Conservation (phyloP, 2,329 filamentous ascomycete genomes). For the Colletotrichum viniferum region DNA sequence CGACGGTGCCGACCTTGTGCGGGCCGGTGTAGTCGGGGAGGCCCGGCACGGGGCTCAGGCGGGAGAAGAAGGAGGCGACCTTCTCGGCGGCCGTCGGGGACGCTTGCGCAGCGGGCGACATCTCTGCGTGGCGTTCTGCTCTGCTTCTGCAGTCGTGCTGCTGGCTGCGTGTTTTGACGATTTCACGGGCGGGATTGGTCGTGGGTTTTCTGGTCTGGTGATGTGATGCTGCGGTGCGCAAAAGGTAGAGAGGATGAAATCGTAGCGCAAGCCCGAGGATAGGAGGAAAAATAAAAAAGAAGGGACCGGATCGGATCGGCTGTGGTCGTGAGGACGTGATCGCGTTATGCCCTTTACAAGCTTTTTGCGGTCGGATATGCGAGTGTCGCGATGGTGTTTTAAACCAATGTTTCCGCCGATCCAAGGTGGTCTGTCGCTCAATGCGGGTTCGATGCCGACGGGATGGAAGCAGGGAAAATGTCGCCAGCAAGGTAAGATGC, state of each 20-base stretch:
- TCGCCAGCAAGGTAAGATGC: background rate
- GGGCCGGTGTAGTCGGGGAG: conserved; percentile 80
- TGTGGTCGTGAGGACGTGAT: background rate
- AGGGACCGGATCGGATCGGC: background rate
- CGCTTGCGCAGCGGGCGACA: conserved; percentile 13
- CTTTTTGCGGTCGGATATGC: conserved; percentile 13
- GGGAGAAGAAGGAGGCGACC: conserved; percentile 53
- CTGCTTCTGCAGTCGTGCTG: background rate
- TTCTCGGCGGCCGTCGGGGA: conserved; percentile 32
- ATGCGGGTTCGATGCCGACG: background rate
- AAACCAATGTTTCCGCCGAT: conserved; percentile 16
- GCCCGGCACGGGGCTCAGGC: conserved; percentile 69
- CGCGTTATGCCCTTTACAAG: background rate
- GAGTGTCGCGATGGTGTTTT: conserved; percentile 21
- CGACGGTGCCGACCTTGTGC: conserved; percentile 78
- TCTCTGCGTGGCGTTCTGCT: background rate
- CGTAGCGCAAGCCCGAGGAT: conserved; percentile 1
- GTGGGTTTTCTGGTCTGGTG: background rate
- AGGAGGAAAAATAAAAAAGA: background rate
- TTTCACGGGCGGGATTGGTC: background rate
- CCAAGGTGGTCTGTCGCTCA: background rate
- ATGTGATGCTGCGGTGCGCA: background rate
- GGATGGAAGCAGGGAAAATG: background rate
- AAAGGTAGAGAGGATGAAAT: background rate
- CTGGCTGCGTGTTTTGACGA: background rate